Evolutionary conservation across 306 rosid genomes (phyloP), one percentile per base, ranked within the genome.

Genomic region (Lathyrus aphaca): DNA sequence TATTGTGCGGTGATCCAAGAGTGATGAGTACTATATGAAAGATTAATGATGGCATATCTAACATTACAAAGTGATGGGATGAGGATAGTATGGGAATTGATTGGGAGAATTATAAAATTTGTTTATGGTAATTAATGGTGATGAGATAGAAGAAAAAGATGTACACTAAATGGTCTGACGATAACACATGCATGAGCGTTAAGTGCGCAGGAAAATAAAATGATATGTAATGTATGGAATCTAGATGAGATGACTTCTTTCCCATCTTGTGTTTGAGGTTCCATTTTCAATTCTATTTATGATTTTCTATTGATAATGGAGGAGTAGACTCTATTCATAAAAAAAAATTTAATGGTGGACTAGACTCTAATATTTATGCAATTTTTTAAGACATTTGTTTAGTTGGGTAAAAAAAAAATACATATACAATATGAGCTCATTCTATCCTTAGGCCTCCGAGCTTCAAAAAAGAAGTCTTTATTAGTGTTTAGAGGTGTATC

Each of bases 121-220:
- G 37, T 56, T 64, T 39, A 32, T n/a, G 39, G 8, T 13, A 12
- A 44, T 44, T 45, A 8, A 49, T 48, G 25, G 25, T 65, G 25
- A 37, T 65, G 19, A 35, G 6, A 43, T 69, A 12, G 30, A 69
- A 79, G 57, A 72, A 73, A 63, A 61, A 44, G 39, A 73, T 68
- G 55, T 40, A 68, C 17, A 45, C 68, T 77, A 21, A 69, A 73
- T 73, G 53, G 4, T 71, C 72, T 82, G 76, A 62, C 71, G 12
- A 62, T 12, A 82, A 79, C 86, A 79, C 86, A 72, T 82, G 83
- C 74, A 45, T 11, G 10, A 6, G 73, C 79, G 62, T 68, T 14
- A 79, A 67, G 43, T 10, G 67, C 79, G 78, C 73, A 40, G 64
- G 73, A 71, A 66, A 45, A 62, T 62, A 10, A 64, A 54, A 49